Conservation (phyloP, 208 protist species). For the Phytomonas serpens region DNA sequence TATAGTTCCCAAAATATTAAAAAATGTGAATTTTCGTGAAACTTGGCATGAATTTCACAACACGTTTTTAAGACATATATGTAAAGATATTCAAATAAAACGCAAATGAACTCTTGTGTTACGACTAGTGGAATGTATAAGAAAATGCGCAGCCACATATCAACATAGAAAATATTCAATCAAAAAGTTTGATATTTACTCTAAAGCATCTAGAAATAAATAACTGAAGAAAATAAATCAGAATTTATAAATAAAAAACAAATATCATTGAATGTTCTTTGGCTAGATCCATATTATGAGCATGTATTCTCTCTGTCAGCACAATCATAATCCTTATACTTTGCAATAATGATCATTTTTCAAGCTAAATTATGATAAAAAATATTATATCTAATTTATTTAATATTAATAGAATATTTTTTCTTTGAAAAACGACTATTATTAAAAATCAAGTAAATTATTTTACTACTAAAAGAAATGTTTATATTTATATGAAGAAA, state of each 20-base stretch:
- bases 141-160: too few relatives aligned
- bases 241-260: not conserved
- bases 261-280: constrained; percentile 1
- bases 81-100: too few relatives aligned
- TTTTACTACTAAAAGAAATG: too few relatives aligned
- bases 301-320: not conserved
- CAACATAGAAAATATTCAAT: not conserved
- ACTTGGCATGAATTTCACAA: too few relatives aligned
- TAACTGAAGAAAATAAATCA: not conserved
- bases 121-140: too few relatives aligned
- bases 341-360: too few relatives aligned
- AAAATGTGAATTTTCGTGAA: too few relatives aligned
- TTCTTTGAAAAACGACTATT: constrained; percentile 2
- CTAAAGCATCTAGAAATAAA: not conserved
- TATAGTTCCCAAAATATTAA: too few relatives aligned
- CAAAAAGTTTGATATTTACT: not conserved
- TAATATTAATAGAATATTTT: not conserved
- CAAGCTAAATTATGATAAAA: constrained; percentile 4
- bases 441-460: too few relatives aligned
- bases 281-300: too few relatives aligned
- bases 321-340: not conserved
- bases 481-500: not conserved
- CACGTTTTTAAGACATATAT: too few relatives aligned
- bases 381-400: constrained; percentile 7
- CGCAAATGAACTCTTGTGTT: too few relatives aligned